phyloP scores from a whole-genome alignment of 805 yeast genomes.

The Cyberlindnera euphorbiae region DNA sequence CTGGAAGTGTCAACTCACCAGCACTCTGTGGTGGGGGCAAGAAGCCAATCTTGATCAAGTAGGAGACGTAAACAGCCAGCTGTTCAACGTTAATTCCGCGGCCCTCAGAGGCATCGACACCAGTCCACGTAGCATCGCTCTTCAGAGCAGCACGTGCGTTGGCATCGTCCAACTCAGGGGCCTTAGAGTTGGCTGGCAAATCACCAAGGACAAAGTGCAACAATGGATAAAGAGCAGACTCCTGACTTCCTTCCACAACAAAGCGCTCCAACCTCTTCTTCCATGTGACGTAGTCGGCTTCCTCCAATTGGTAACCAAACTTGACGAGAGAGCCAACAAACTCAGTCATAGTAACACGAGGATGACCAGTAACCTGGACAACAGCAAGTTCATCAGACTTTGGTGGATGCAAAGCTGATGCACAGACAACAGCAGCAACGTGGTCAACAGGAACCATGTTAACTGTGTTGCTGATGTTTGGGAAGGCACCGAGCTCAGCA shows the following conservation, averaged over 20 bases:
- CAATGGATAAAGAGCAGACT: slow-evolving; percentile 87
- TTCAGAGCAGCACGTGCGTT: slow-evolving; percentile 72
- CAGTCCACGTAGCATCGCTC: slow-evolving; percentile 58
- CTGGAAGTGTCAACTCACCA: slow-evolving; percentile 49
- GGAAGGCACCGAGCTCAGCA: slow-evolving; percentile 78
- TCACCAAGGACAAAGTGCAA: slow-evolving; percentile 92
- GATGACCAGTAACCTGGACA: slow-evolving; percentile 97
- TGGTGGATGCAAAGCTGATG: slow-evolving; percentile 79
- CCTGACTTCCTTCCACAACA: slow-evolving; percentile 69
- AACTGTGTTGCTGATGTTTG: slow-evolving; percentile 81
- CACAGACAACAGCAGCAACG: slow-evolving; percentile 86
- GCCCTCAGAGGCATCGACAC: slow-evolving; percentile 63
- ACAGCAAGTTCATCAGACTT: slow-evolving; percentile 51
- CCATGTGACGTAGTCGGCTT: slow-evolving; percentile 75
- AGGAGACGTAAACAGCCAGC: slow-evolving; percentile 74
- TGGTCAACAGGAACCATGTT: slow-evolving; percentile 99
- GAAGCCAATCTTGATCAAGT: slow-evolving; percentile 76
- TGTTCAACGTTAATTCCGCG: slow-evolving; percentile 65
- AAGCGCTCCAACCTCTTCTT: slow-evolving; percentile 65
- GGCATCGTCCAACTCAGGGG: slow-evolving; percentile 89
- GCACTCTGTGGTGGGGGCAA: slow-evolving; percentile 53
- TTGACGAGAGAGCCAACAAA: slow-evolving; percentile 59
- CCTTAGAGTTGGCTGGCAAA: slow-evolving; percentile 84
- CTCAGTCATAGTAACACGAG: slow-evolving; percentile 76
- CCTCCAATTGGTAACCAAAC: slow-evolving; percentile 69